Percentiles rank a stretch among this genome's conserved stretches.
phyloP scores from a whole-genome alignment of 305 asterid genomes.

The Fraxinus ornus region DNA sequence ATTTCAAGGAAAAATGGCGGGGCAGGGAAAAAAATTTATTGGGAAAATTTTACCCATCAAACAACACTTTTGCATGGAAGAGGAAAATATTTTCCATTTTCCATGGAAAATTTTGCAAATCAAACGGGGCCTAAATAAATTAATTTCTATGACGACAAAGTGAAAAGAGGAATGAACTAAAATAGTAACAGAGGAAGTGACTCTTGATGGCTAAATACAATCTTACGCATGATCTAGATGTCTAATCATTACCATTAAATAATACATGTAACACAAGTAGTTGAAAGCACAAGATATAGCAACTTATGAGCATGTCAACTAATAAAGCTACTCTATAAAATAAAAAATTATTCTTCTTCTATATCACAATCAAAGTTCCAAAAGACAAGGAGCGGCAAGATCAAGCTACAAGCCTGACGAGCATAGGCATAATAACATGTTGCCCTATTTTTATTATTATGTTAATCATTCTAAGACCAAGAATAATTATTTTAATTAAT shows the following conservation, averaged over 20 bases:
- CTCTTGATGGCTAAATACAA: not conserved
- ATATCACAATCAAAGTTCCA: slow-evolving; percentile 3
- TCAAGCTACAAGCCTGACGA: not conserved
- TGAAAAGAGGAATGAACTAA: not conserved
- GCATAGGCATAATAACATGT: not conserved
- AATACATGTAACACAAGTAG: not conserved
- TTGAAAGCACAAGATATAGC: not conserved
- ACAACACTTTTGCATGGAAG: no score
- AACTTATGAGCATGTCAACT: not conserved
- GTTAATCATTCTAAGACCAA: not conserved
- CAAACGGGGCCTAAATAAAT: not conserved
- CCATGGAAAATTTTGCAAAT: no score
- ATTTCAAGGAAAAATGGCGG: no score
- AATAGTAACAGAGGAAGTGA: not conserved
- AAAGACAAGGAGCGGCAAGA: not conserved
- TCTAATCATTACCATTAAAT: not conserved
- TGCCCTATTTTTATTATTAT: not conserved
- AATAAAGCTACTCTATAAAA: not conserved
- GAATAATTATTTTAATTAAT: not conserved
- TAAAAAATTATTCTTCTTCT: not conserved
- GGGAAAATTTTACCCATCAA: no score
- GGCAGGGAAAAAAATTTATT: no score
- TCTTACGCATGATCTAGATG: not conserved
- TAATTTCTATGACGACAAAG: not conserved
- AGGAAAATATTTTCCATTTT: no score